phyloP scores from a whole-genome alignment of 441 rosid species.

The Lepidium campestre region DNA sequence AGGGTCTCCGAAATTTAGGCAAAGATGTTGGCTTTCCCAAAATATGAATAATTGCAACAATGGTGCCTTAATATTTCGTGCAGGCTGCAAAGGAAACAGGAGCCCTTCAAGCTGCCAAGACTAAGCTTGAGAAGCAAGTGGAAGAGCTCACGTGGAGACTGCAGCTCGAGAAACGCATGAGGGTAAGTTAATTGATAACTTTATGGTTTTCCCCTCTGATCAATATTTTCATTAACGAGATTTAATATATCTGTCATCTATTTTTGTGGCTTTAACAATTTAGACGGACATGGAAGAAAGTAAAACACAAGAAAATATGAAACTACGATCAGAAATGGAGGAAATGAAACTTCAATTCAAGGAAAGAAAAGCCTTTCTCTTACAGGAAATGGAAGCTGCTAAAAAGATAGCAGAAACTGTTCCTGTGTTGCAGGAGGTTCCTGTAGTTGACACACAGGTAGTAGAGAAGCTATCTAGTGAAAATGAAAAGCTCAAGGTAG shows the following conservation, averaged over 20 bases:
- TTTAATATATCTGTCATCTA: neutral
- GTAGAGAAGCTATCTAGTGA: conserved; percentile 52
- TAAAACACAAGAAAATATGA: conserved; percentile 68
- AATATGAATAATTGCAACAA: neutral
- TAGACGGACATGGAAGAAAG: conserved; percentile 54
- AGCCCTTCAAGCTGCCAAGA: conserved; percentile 92
- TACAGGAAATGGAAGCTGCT: conserved; percentile 60
- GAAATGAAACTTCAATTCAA: conserved; percentile 60
- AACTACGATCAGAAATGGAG: conserved; percentile 59
- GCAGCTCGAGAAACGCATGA: conserved; percentile 78
- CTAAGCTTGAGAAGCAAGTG: conserved; percentile 81
- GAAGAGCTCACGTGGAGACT: conserved; percentile 78
- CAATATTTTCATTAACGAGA: neutral
- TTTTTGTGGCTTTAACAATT: conserved; percentile 5
- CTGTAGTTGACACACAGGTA: conserved; percentile 61
- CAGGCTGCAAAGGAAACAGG: conserved; percentile 96
- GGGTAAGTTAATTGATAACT: conserved; percentile 37
- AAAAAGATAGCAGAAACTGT: conserved; percentile 47
- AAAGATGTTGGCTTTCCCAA: conserved; percentile 7
- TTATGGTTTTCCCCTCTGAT: neutral
- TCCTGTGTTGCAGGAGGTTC: conserved; percentile 72
- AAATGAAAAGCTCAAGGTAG: conserved; percentile 59
- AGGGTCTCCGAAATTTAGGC: conserved; percentile 8
- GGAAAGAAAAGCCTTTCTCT: conserved; percentile 61
- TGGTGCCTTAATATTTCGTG: conserved; percentile 3